Conservation (phyloP, 78 protist genomes). For the Dictyostelium intermedium region DNA sequence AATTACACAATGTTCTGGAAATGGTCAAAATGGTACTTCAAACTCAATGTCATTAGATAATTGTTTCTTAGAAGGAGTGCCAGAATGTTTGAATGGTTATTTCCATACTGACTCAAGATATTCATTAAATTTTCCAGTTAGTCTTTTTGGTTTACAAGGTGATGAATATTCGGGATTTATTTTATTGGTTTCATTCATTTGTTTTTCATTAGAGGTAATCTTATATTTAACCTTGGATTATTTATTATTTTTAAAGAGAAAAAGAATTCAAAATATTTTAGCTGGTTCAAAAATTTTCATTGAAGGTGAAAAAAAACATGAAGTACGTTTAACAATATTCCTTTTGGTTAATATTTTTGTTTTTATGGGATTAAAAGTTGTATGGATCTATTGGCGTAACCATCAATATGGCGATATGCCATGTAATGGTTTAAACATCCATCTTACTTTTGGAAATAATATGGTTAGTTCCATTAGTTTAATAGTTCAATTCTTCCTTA, state of each 20-base stretch:
- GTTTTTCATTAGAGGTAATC: background rate
- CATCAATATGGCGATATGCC: background rate
- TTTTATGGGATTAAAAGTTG: background rate
- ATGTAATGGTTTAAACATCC: background rate
- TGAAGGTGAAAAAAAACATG: slow-evolving; percentile 5
- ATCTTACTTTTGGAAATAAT: background rate
- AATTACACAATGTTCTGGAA: background rate
- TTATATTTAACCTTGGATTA: background rate
- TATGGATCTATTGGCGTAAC: background rate
- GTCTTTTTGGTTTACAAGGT: background rate
- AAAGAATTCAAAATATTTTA: slow-evolving; percentile 14
- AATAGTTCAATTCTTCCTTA: background rate
- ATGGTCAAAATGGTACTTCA: background rate
- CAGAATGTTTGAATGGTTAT: background rate
- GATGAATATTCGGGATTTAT: background rate
- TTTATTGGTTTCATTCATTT: background rate
- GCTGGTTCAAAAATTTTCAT: background rate
- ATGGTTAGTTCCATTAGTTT: background rate
- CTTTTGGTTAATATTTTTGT: background rate
- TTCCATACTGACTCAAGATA: background rate
- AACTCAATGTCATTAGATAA: background rate
- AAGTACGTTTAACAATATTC: background rate
- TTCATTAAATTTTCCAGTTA: background rate
- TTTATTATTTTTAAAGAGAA: background rate
- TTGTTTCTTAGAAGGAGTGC: background rate